Evolutionary conservation across 2,329 filamentous ascomycete species (phyloP).

Genomic region (Alternaria gaisen): DNA sequence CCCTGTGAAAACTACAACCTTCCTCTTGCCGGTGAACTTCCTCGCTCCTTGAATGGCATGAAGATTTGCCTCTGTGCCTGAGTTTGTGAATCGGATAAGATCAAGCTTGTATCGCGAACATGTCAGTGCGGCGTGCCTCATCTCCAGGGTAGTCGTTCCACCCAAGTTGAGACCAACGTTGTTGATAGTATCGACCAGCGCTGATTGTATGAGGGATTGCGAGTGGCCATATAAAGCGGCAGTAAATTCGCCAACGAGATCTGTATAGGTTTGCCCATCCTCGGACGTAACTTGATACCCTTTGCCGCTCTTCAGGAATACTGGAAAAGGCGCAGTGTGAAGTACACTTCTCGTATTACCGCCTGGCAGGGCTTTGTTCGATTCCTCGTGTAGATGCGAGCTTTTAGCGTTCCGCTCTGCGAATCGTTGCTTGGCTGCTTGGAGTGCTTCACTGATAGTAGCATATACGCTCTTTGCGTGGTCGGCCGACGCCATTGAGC

Average conservation of each 20-base stretch:
- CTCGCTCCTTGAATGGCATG: constrained; percentile 54
- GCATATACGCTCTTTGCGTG: constrained; percentile 4
- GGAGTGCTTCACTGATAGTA: constrained; percentile 23
- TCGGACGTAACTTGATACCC: constrained; percentile 39
- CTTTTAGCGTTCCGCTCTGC: constrained; percentile 32
- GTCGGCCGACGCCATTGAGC: neutral
- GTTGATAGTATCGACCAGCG: constrained; percentile 32
- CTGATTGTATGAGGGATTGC: constrained; percentile 35
- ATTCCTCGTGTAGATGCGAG: constrained; percentile 39
- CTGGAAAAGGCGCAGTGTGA: constrained; percentile 49
- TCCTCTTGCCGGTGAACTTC: constrained; percentile 54
- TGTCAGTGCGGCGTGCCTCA: constrained; percentile 29
- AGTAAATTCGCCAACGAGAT: constrained; percentile 41
- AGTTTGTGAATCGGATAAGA: constrained; percentile 40
- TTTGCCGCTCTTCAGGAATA: constrained; percentile 43
- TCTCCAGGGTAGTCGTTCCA: constrained; percentile 33
- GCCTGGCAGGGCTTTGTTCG: constrained; percentile 46
- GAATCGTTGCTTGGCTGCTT: constrained; percentile 30
- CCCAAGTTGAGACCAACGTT: constrained; percentile 48
- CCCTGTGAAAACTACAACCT: constrained; percentile 58
- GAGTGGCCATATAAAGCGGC: constrained; percentile 43
- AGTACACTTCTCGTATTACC: constrained; percentile 51
- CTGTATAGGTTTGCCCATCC: constrained; percentile 44
- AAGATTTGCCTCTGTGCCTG: constrained; percentile 41
- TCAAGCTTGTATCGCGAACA: constrained; percentile 35